A percentile compares a stretch with the other conserved stretches of the same genome.
Evolutionary conservation across 257 asterid species (phyloP).

Genomic region (Cruciata laevipes): DNA sequence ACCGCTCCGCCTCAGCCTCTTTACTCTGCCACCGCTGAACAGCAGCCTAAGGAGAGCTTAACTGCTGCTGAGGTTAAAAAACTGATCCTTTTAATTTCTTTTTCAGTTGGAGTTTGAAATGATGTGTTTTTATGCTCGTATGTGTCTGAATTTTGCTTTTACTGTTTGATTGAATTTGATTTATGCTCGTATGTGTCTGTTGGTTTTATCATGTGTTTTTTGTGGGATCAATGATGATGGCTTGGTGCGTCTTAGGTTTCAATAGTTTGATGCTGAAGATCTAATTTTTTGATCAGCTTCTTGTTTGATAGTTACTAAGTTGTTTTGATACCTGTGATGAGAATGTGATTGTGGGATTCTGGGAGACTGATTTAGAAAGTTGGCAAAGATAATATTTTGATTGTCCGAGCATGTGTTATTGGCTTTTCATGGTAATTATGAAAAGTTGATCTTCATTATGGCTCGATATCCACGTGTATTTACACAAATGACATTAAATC

Average conservation of each 20-base stretch:
- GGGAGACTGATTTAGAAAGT: neutral
- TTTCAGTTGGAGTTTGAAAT: neutral
- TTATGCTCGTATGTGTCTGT: too few relatives aligned
- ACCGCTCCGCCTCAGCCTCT: slow-evolving; percentile 75
- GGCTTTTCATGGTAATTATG: slow-evolving; percentile 1
- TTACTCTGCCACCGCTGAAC: slow-evolving; percentile 30
- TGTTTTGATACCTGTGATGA: neutral
- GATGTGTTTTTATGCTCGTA: neutral
- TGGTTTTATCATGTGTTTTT: neutral
- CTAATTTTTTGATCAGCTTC: neutral
- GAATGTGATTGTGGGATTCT: neutral
- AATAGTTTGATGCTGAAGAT: neutral
- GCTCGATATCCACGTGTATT: neutral
- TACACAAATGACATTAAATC: too few relatives aligned
- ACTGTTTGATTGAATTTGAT: neutral
- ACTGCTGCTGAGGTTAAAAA: slow-evolving; percentile 53
- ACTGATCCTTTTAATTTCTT: neutral
- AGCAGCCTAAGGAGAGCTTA: slow-evolving; percentile 21
- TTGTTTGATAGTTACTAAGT: neutral
- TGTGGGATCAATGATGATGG: neutral
- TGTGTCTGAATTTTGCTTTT: neutral
- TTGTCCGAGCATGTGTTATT: neutral
- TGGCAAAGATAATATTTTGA: neutral
- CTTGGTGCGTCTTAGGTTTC: neutral
- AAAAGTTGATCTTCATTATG: neutral